A percentile compares a stretch with the other conserved stretches of the same genome.
Conservation (phyloP, 2,329 filamentous ascomycete species). For the Colletotrichum camelliae region DNA sequence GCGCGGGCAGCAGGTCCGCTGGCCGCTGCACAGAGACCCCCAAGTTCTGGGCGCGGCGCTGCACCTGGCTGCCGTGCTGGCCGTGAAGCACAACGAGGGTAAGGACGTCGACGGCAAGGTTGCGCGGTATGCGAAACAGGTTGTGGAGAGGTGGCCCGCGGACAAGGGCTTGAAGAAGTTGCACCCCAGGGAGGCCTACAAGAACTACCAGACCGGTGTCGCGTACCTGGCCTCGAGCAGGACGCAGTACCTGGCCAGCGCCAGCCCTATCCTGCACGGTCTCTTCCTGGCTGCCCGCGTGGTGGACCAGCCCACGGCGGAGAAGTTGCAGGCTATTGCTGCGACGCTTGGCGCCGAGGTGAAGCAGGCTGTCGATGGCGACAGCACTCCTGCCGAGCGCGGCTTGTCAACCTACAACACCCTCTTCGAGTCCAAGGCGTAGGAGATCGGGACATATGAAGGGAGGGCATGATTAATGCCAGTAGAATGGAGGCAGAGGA, state of each 20-base stretch:
- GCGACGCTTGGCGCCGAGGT: conserved; percentile 42
- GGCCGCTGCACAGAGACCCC: conserved; percentile 45
- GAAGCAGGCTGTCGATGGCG: conserved; percentile 30
- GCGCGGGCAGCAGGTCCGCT: neutral
- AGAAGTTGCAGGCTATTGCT: conserved; percentile 44
- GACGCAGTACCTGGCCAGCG: conserved; percentile 40
- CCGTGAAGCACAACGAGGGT: conserved; percentile 34
- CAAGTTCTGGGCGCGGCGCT: conserved; percentile 46
- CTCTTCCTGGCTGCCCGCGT: conserved; percentile 50
- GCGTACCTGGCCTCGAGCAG: conserved; percentile 34
- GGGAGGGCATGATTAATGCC: neutral
- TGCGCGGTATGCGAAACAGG: conserved; percentile 37
- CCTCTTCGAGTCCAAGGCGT: neutral
- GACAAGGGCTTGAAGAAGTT: conserved; percentile 39
- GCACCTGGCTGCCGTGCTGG: conserved; percentile 48
- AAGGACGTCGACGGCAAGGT: conserved; percentile 39
- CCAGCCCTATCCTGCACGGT: conserved; percentile 42
- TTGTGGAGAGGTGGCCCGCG: conserved; percentile 47
- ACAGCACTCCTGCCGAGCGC: neutral
- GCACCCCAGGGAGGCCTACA: conserved; percentile 38
- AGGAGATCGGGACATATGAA: neutral
- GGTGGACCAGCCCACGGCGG: conserved; percentile 39
- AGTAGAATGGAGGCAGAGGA: neutral
- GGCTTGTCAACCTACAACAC: conserved; percentile 27
- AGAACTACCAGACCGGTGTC: conserved; percentile 1